Percentiles rank a stretch among this genome's conserved stretches.
Evolutionary conservation across 768 basidiomycete genomes (phyloP).

Genomic region (Rhodotorula taiwanensis): DNA sequence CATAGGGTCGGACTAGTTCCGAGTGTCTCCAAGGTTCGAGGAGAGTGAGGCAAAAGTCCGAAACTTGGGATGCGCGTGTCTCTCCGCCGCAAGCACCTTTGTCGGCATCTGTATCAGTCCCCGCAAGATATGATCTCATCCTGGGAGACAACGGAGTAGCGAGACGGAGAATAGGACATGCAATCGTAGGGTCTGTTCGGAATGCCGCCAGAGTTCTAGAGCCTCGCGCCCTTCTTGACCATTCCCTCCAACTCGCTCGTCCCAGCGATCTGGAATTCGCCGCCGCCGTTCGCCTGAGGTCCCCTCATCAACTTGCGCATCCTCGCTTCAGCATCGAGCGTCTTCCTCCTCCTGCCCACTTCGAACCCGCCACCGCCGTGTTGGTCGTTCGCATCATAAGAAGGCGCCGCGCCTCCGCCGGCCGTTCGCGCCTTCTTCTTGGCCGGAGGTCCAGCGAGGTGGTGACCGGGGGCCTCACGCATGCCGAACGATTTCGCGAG

Average conservation of each 20-base stretch:
- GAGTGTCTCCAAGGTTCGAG: too few relatives aligned
- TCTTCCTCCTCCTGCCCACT: conserved; percentile 20
- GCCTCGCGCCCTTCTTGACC: conserved; percentile 16
- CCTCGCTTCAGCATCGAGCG: conserved; percentile 20
- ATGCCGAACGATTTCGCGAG: conserved; percentile 80
- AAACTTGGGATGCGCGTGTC: too few relatives aligned
- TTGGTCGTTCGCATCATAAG: neutral
- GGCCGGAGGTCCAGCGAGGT: neutral
- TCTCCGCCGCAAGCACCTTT: too few relatives aligned
- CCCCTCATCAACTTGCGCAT: conserved; percentile 35
- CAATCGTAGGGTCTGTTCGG: too few relatives aligned
- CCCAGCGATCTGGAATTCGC: conserved; percentile 35
- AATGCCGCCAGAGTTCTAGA: too few relatives aligned
- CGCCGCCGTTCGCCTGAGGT: conserved; percentile 12
- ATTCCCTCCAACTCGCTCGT: conserved; percentile 8
- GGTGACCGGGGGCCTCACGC: conserved; percentile 64
- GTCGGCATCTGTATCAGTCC: too few relatives aligned
- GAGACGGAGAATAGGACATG: too few relatives aligned
- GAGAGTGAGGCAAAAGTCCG: too few relatives aligned
- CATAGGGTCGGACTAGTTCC: too few relatives aligned
- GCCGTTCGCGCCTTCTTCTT: neutral
- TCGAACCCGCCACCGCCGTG: conserved; percentile 18
- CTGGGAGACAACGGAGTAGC: too few relatives aligned
- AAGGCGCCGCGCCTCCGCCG: neutral
- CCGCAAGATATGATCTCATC: too few relatives aligned